Base-by-base conservation (phyloP, 2,329 filamentous ascomycete species). In the Fonsecaea pugnacius region DNA sequence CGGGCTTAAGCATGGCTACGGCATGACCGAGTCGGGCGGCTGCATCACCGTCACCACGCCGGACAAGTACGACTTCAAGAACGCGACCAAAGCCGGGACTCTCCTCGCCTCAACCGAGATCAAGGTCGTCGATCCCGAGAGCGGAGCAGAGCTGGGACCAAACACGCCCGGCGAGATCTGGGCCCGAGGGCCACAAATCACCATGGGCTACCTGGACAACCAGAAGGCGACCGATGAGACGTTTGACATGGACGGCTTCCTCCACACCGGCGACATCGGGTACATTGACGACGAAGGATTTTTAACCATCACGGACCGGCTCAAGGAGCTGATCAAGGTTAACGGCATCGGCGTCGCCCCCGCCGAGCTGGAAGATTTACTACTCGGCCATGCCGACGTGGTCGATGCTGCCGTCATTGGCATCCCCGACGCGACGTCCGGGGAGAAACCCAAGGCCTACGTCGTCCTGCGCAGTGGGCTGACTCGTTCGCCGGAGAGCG, bases 141-240 rank as follows among this genome's bases (percentile, higher is more conserved):
- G 72, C 0, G 85, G 84, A 0, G 78, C 77, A 1, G 83, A 87
- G 69, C 80, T 80, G 1, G 82, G 77, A 0, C 71, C 84, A 3
- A 80, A 80, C 48, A 78, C 87, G 70, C 77, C 82, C 0, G 85
- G 84, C 10, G 85, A 87, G 71, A 78, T 87, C 1, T 90, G 91
- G 82, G 82, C 95, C 60, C 87, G 87, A 62, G 92, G 92, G 0
- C 91, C 91, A 0, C 95, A 95, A 66, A 80, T 94, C 24, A 93
- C 93, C 78, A 82, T 85, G 70, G 92, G 91, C 1, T 96, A 94
- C 73, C 83, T 89, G 70, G 91, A 91, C 72, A 90, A 90, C 63
- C 84, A 86, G 0, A 85, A 89, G 67, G 86, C 88, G 2, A 91
- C 91, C 2, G 81, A 80, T 1, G 87, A 91, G 51, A 87, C 89